Conservation (phyloP, 2,329 filamentous ascomycete genomes). For the Fusarium piperis region DNA sequence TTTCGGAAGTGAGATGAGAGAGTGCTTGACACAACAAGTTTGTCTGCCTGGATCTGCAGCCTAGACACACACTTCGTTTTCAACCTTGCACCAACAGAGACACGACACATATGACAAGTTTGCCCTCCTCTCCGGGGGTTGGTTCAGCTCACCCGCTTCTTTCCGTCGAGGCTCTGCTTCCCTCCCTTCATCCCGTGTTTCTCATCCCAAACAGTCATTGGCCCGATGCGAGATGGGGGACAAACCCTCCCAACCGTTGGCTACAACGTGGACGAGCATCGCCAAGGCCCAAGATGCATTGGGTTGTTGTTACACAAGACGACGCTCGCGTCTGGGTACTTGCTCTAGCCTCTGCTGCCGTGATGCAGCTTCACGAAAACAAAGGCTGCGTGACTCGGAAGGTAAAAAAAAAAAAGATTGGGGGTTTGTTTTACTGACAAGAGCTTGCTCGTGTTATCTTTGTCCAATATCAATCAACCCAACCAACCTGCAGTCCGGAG, state of each 20-base stretch:
- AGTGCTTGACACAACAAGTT: not conserved
- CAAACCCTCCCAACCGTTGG: not conserved
- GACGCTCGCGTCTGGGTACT: not conserved
- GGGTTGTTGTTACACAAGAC: not conserved
- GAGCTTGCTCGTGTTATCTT: not conserved
- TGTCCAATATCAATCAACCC: not conserved
- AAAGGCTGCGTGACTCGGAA: not conserved
- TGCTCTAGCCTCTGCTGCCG: not conserved
- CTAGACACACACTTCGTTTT: not conserved
- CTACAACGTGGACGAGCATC: not conserved
- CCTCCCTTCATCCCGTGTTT: not conserved
- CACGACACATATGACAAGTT: not conserved
- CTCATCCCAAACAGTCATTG: not conserved
- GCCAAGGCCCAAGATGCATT: not conserved
- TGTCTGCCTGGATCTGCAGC: not conserved
- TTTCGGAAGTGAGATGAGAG: not conserved
- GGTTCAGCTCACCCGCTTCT: not conserved
- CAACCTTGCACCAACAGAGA: not conserved
- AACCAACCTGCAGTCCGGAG: not conserved
- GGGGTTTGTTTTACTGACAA: not conserved
- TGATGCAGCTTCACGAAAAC: not conserved
- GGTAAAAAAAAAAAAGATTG: not conserved
- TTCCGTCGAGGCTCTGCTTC: not conserved
- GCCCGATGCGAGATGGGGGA: not conserved
- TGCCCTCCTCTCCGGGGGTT: not conserved